phyloP scores from a whole-genome alignment of 306 rosid species.

The Glycine latifolia region DNA sequence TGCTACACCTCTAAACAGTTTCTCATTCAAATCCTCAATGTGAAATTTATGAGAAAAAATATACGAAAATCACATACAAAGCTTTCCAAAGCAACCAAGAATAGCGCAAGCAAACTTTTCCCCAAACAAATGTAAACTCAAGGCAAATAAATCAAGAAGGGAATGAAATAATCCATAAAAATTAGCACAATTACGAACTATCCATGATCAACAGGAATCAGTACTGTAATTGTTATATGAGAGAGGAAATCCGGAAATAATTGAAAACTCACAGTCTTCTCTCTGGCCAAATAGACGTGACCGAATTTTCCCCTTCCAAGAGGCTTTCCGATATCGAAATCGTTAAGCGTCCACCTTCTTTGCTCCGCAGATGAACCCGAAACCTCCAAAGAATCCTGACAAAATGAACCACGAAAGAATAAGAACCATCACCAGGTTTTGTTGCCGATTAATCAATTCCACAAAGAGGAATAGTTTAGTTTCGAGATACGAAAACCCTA shows the following conservation, averaged over 20 bases:
- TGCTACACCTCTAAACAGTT: neutral
- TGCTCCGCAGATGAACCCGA: conserved; percentile 75
- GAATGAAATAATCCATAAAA: neutral
- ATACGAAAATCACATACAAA: neutral
- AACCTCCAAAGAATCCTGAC: conserved; percentile 66
- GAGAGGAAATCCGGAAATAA: neutral
- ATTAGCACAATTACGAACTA: conserved; percentile 5
- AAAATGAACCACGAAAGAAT: conserved; percentile 36
- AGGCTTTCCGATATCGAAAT: conserved; percentile 95
- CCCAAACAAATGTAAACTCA: neutral
- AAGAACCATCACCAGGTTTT: neutral
- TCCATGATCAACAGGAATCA: neutral
- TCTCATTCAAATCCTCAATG: conserved; percentile 5
- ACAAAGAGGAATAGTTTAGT: neutral
- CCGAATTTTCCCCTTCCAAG: conserved; percentile 99
- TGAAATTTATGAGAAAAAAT: neutral
- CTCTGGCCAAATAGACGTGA: conserved; percentile 99
- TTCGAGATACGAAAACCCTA: conserved; percentile 45
- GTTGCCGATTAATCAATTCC: neutral
- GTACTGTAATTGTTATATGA: neutral
- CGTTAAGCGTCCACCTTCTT: conserved; percentile 88
- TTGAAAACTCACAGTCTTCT: conserved; percentile 70
- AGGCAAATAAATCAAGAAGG: neutral
- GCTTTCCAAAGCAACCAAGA: neutral
- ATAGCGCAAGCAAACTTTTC: neutral